Conservation (phyloP, 495 filamentous ascomycete species). For the Letharia columbiana region DNA sequence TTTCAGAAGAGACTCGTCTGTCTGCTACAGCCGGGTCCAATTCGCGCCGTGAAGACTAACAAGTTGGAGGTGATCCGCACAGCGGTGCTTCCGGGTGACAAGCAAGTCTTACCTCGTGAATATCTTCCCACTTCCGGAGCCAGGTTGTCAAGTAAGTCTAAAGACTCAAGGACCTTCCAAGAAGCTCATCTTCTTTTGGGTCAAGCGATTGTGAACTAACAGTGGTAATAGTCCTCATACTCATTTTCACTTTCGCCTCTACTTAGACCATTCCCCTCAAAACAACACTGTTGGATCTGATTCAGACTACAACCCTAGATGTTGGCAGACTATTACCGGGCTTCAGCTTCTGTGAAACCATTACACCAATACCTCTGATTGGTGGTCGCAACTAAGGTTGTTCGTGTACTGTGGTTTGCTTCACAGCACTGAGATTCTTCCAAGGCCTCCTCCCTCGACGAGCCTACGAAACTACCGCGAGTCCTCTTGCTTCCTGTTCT, state of each 20-base stretch:
- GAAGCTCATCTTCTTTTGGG: too few relatives aligned
- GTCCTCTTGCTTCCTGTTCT: background rate
- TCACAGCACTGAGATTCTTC: background rate
- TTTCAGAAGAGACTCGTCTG: background rate
- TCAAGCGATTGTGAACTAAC: background rate
- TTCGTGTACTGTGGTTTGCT: background rate
- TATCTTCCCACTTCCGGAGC: background rate
- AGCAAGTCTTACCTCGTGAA: background rate
- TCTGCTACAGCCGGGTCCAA: background rate
- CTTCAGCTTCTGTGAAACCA: background rate
- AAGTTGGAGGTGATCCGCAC: constrained; percentile 7
- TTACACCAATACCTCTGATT: background rate
- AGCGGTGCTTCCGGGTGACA: constrained; percentile 2
- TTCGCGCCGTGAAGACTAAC: constrained; percentile 1
- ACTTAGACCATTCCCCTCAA: background rate
- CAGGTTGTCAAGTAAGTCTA: background rate
- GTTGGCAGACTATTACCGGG: background rate
- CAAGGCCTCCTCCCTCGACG: background rate
- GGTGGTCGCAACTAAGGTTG: background rate
- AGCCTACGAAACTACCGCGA: background rate
- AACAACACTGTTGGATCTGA: background rate
- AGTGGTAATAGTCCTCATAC: background rate
- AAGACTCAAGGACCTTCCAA: background rate
- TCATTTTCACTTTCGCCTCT: constrained; percentile 7
- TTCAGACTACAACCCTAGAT: background rate